Percentiles rank a stretch among this genome's conserved stretches.
Evolutionary conservation across 163 green algal genomes (phyloP).

Genomic region (Scenedesmus sp.): DNA sequence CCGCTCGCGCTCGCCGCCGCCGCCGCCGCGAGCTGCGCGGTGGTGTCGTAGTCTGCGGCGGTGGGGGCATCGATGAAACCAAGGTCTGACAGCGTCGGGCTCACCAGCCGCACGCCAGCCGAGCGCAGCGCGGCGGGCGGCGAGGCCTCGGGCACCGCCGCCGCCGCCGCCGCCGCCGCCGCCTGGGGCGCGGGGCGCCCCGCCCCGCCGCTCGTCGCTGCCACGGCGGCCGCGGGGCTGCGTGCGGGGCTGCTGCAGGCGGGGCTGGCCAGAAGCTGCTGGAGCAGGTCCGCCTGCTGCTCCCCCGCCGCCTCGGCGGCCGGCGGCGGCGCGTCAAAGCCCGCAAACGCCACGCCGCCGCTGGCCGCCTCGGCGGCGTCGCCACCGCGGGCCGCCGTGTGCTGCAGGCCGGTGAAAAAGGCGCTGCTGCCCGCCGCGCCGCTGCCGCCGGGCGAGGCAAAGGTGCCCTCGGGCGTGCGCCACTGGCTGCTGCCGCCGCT

Average conservation of each 20-base stretch:
- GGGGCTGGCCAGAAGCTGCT: conserved; percentile 34
- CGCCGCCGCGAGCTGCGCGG: no score
- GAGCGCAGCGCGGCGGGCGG: no score
- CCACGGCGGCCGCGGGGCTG: neutral
- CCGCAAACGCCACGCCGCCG: no score
- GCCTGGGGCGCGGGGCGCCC: no score
- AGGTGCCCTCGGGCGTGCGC: neutral
- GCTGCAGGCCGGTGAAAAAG: conserved; percentile 15
- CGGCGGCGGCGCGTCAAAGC: no score
- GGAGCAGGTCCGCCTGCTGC: neutral
- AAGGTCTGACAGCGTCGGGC: conserved; percentile 22
- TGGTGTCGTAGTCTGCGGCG: neutral
- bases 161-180: no score
- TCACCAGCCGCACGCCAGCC: neutral
- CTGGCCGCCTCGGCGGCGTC: neutral
- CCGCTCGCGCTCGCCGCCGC: conserved; percentile 15
- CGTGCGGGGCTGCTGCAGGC: neutral
- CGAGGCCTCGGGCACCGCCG: no score
- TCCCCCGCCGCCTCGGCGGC: neutral
- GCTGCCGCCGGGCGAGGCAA: neutral
- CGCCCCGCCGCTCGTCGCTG: no score
- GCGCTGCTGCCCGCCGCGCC: neutral
- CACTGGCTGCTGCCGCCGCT: conserved; percentile 4
- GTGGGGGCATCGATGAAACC: conserved; percentile 13
- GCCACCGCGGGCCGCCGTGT: neutral